Conservation (phyloP, 257 asterid genomes). For the Solanum microdontum region DNA sequence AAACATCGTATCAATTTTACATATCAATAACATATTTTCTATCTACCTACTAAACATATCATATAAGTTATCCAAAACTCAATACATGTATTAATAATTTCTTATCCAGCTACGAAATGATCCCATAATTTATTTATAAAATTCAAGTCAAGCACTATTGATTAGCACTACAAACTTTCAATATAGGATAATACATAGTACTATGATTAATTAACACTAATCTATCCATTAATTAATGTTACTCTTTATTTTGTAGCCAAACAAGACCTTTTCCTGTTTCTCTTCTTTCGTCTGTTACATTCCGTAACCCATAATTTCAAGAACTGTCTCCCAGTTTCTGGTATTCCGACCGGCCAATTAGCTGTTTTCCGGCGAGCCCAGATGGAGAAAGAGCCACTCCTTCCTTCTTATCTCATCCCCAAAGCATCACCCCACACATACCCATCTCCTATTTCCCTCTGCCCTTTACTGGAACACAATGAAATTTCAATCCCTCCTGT, state of each 20-base stretch:
- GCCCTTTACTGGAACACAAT: slow-evolving; percentile 53
- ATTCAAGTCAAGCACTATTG: neutral
- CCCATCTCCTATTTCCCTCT: slow-evolving; percentile 27
- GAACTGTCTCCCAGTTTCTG: neutral
- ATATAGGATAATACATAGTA: neutral
- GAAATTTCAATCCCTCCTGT: slow-evolving; percentile 41
- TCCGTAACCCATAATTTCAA: neutral
- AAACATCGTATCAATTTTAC: too few species aligned
- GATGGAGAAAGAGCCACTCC: slow-evolving; percentile 78
- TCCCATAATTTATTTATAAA: neutral
- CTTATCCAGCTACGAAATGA: neutral
- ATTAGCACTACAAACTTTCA: neutral
- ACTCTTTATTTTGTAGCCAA: neutral
- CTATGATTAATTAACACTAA: neutral
- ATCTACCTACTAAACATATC: neutral
- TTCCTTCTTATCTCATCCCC: slow-evolving; percentile 27
- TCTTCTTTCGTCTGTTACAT: neutral
- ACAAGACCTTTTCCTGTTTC: neutral
- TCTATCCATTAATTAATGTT: neutral
- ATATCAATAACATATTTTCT: too few species aligned
- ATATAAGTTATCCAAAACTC: too few species aligned
- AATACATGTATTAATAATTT: too few species aligned
- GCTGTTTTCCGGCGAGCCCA: slow-evolving; percentile 3
- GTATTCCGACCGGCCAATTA: slow-evolving; percentile 2
- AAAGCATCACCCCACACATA: slow-evolving; percentile 18